Conservation (phyloP, 2,329 filamentous ascomycete species). For the Penicillium sp. region DNA sequence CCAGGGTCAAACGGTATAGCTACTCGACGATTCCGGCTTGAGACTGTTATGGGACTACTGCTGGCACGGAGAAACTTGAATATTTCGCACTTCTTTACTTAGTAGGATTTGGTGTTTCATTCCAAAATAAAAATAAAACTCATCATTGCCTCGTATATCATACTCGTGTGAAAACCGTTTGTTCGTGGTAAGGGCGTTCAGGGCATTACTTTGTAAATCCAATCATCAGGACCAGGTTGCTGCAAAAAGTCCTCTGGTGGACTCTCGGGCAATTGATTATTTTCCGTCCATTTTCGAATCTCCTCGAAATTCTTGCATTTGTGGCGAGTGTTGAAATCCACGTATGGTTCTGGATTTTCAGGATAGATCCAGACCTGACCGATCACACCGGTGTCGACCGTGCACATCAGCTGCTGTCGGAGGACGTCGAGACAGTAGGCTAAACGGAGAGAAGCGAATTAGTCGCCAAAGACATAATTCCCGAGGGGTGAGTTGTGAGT, state of each 20-base stretch:
- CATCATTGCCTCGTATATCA: conserved; percentile 1
- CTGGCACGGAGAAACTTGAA: too few relatives aligned
- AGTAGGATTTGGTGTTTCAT: too few relatives aligned
- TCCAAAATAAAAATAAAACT: not conserved
- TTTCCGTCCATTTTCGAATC: conserved; percentile 59
- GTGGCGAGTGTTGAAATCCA: conserved; percentile 67
- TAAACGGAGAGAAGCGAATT: conserved; percentile 20
- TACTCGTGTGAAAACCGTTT: not conserved
- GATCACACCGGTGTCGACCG: conserved; percentile 62
- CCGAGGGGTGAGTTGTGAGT: not conserved
- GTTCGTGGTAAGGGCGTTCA: not conserved
- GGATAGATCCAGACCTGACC: conserved; percentile 63
- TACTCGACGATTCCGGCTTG: too few relatives aligned
- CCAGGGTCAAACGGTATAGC: too few relatives aligned
- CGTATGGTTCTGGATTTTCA: conserved; percentile 56
- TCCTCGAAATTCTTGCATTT: conserved; percentile 62
- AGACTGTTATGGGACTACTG: too few relatives aligned
- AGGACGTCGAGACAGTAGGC: conserved; percentile 66
- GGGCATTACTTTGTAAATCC: conserved; percentile 29
- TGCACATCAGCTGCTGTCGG: conserved; percentile 68
- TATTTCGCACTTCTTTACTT: too few relatives aligned
- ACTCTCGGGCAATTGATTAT: conserved; percentile 53
- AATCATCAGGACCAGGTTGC: conserved; percentile 35
- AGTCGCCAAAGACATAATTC: not conserved
- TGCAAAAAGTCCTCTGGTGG: conserved; percentile 49